Evolutionary conservation across 495 filamentous ascomycete species (phyloP).

Genomic region (Xylaria longipes): DNA sequence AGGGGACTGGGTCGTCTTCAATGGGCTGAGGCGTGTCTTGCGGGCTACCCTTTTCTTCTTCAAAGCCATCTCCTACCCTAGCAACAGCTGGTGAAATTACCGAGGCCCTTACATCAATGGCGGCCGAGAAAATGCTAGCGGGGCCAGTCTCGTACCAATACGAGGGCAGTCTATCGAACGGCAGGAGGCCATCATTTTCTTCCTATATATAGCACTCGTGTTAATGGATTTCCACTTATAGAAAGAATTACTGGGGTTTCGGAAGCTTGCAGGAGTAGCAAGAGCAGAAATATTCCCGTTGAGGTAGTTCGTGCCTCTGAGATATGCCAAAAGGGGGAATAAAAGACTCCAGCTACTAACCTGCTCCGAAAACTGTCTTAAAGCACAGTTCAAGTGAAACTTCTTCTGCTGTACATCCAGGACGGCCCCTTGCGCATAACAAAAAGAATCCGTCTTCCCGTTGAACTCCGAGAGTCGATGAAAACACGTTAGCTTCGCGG

Average conservation of each 20-base stretch:
- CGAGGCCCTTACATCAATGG: slow-evolving; percentile 1
- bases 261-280: too few relatives aligned
- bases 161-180: slow-evolving; percentile 10
- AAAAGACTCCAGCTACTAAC: too few relatives aligned
- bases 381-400: slow-evolving; percentile 9
- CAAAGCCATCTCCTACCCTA: background rate
- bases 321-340: too few relatives aligned
- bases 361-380: slow-evolving; percentile 15
- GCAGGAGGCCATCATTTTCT: background rate
- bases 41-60: background rate
- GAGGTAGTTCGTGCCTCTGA: too few relatives aligned
- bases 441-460: slow-evolving; percentile 19
- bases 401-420: background rate
- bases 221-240: too few relatives aligned
- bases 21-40: background rate
- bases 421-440: slow-evolving; percentile 11
- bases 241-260: too few relatives aligned
- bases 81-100: background rate
- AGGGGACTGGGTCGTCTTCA: background rate
- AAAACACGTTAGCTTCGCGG: slow-evolving; percentile 14
- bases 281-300: too few relatives aligned
- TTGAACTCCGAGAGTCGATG: slow-evolving; percentile 12
- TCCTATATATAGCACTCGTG: too few relatives aligned
- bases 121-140: background rate
- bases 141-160: slow-evolving; percentile 23